These are phyloP conservation scores for Russula earlei DNA, from an alignment of 768 basidiomycete genomes.

Conservation along the genomic window DNA sequence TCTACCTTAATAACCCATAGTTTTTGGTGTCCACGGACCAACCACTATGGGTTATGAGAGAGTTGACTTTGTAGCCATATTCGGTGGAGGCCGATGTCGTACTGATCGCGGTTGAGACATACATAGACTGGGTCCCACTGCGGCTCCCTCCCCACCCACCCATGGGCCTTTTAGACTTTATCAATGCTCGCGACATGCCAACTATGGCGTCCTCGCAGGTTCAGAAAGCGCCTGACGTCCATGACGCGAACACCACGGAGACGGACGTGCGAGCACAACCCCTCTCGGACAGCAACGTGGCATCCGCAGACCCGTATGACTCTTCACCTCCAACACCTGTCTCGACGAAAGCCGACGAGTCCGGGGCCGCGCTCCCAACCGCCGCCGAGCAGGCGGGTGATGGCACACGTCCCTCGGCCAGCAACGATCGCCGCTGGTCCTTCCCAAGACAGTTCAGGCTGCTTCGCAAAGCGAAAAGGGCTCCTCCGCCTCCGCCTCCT, in stretches of 20 bases:
- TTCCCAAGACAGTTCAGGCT: slow-evolving; percentile 3
- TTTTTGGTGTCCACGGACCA: no score
- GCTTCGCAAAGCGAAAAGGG: background rate
- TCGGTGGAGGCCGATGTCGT: no score
- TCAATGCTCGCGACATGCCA: background rate
- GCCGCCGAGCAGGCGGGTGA: background rate
- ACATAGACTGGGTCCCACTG: no score
- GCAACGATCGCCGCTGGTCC: slow-evolving; percentile 3
- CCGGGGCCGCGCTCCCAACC: background rate
- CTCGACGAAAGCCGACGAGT: background rate
- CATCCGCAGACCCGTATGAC: no score
- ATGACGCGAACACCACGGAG: background rate
- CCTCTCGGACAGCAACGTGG: no score
- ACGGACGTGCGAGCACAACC: background rate
- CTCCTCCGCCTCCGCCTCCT: background rate
- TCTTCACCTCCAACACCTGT: background rate
- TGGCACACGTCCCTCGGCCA: no score
- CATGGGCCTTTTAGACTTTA: slow-evolving; percentile 6
- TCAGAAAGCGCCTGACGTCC: background rate
- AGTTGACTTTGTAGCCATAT: no score
- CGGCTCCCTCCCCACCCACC: no score
- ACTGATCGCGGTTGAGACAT: no score
- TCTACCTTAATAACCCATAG: no score
- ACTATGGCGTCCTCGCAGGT: background rate
- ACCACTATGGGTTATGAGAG: no score